Conservation (phyloP, 139 green algal species). For the Volvox reticuliferus region DNA sequence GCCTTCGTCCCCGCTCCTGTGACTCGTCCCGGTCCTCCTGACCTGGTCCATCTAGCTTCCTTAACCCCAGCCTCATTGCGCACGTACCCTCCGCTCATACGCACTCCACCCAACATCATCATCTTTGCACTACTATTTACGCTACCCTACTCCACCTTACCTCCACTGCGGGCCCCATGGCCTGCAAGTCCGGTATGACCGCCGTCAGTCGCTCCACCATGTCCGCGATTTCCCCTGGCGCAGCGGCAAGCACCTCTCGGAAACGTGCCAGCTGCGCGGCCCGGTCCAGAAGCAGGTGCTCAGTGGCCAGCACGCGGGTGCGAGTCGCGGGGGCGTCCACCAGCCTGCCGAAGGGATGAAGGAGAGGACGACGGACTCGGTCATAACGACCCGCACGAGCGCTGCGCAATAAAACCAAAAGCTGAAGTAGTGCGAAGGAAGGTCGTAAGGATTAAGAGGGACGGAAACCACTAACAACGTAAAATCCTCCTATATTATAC, state of each 20-base stretch:
- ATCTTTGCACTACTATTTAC: no score
- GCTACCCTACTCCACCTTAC: not conserved
- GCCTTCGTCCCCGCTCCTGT: not conserved
- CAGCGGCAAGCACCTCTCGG: slow-evolving; percentile 13
- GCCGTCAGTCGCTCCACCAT: slow-evolving; percentile 37
- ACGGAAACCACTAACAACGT: no score
- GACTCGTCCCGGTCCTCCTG: no score
- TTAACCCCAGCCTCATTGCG: no score
- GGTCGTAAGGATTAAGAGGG: no score
- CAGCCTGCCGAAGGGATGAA: not conserved
- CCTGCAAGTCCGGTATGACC: slow-evolving; percentile 43
- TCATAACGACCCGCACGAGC: no score
- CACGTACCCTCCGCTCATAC: no score
- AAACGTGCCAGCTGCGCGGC: slow-evolving; percentile 9
- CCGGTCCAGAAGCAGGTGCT: slow-evolving; percentile 38
- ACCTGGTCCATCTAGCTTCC: no score
- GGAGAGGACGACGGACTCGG: not conserved
- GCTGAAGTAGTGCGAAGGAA: no score
- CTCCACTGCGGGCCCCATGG: slow-evolving; percentile 36
- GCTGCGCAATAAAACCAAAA: no score
- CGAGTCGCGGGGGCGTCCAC: slow-evolving; percentile 34
- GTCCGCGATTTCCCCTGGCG: slow-evolving; percentile 27
- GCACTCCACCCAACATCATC: no score
- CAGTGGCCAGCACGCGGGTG: slow-evolving; percentile 35
- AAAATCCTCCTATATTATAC: no score